Evolutionary conservation across 176 grass and related monocot genomes (phyloP), one percentile per base, ranked within the genome.

Genomic region (Chrysopogon serrulatus): DNA sequence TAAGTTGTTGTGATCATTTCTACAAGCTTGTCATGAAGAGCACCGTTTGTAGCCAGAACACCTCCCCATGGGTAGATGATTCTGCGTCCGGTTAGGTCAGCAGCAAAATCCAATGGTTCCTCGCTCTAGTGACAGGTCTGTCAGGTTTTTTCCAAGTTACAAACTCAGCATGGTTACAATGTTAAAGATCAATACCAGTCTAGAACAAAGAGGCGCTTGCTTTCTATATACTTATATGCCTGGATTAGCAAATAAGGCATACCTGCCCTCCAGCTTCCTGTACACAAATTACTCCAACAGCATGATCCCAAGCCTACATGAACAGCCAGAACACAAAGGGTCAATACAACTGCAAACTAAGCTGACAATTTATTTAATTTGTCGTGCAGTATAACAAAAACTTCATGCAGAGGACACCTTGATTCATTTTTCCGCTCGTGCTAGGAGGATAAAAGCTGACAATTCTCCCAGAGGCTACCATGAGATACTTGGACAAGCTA

Each of bases 401-500:
- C 28, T 33, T 71, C 65, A 84, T 70, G 60, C 40, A 85, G 85
- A 62, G n/a, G 15, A 19, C 79, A 97, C 95, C 86, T 97, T 97
- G 81, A 97, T 92, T 86, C 80, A 60, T 79, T 83, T 92, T 74
- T 89, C 77, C 56, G 61, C 56, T 47, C 92, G 93, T 28, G 90
- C 80, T 73, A 78, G 77, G 49, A 60, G 88, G 90, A 97, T 78
- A 61, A 92, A 97, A 45, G 92, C 90, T 3, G 92, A 91, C 81
- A 88, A n/a, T 86, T 83, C 90, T 92, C 60, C 95, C 95, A 62
- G 90, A 92, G 53, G 95, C n/a, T n/a, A n/a, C n/a, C n/a, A n/a
- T n/a, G n/a, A n/a, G n/a, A n/a, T n/a, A n/a, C n/a, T n/a, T n/a
- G 65, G 92, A 97, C 84, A 97, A 87, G 70, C 95, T 97, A 85